Evolutionary conservation across 108 stramenopile species (phyloP).

Genomic region (Poteriospumella lacustris): DNA sequence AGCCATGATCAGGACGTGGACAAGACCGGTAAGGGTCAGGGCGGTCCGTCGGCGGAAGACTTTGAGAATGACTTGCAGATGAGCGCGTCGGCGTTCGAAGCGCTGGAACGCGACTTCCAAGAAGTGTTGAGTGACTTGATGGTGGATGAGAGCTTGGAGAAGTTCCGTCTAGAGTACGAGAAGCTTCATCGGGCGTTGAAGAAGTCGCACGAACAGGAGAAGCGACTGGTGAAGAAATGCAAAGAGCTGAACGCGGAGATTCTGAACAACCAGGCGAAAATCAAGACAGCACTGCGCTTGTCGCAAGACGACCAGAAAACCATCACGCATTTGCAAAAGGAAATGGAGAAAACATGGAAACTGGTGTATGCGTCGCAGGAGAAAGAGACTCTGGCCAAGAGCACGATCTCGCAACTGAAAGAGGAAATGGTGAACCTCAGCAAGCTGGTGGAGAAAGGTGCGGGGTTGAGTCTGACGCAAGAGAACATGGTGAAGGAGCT

Average conservation of each 20-base stretch:
- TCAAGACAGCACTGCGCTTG: conserved; percentile 60
- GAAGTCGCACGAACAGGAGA: conserved; percentile 63
- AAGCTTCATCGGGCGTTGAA: conserved; percentile 63
- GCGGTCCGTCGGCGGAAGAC: conserved; percentile 36
- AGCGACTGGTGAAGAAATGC: conserved; percentile 61
- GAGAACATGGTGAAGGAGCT: conserved; percentile 62
- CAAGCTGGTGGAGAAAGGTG: conserved; percentile 64
- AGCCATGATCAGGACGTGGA: background rate
- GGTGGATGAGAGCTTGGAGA: conserved; percentile 58
- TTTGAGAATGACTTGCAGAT: conserved; percentile 49
- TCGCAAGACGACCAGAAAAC: conserved; percentile 63
- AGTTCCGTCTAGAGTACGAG: conserved; percentile 64
- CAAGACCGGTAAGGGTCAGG: background rate
- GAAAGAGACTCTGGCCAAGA: conserved; percentile 61
- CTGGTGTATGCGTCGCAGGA: conserved; percentile 64
- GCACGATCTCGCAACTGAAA: conserved; percentile 57
- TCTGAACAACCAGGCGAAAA: conserved; percentile 63
- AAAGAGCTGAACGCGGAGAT: conserved; percentile 62
- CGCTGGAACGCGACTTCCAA: conserved; percentile 54
- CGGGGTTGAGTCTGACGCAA: conserved; percentile 57
- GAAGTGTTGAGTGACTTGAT: conserved; percentile 53
- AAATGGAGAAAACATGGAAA: conserved; percentile 65
- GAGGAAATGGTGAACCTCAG: conserved; percentile 60
- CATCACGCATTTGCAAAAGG: conserved; percentile 56
- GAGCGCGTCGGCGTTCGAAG: conserved; percentile 49